Base-by-base conservation (phyloP, 495 filamentous ascomycete genomes). In the Hypoxylon fuscum region DNA sequence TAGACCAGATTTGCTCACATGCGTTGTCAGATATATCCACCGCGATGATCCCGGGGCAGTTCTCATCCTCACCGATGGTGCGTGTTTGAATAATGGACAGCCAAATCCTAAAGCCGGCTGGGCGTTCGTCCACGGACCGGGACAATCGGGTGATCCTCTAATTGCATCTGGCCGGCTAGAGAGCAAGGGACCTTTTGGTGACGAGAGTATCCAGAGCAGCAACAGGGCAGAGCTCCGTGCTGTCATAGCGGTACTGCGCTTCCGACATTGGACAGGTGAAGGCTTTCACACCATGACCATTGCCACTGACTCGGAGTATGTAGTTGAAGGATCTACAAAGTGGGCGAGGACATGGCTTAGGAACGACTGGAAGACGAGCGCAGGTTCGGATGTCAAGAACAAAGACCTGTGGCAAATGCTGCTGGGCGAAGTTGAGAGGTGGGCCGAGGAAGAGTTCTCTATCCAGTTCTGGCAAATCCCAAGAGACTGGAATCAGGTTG, bases 151-250 rank as follows among this genome's bases (percentile, higher is more conserved):
- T 15, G 8, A 54, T 5, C 51, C 49, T 8, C 25, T 40, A 9
- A 29, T 57, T 9, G 46, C 20, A 23, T 63, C 55, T n/a, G 65
- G 51, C 25, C 69, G 74, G 20, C 38, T 77, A 10, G 74, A 78
- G 59, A 55, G 6, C n/a, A 56, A 61, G 43, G 73, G 76, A 0
- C 74, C 74, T 20, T 73, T 68, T 22, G 74, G 66, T 27, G 62
- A 70, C 27, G 27, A 52, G 10, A 40, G 64, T 15, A 17, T 52
- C 6, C 74, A 76, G 53, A 77, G 67, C 25, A 81, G 69, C 70
- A 76, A 79, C 40, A 71, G 79, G 25, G 80, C 80, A 0, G 77
- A 80, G 68, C 76, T 81, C 32, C 75, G 75, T 34, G 79, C 79
- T 4, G 73, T 72, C 6, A 72, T 78, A 15, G 73, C 70, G 0